Evolutionary conservation across 2,329 filamentous ascomycete genomes (phyloP).

Genomic region (Teratosphaeria nubilosa): DNA sequence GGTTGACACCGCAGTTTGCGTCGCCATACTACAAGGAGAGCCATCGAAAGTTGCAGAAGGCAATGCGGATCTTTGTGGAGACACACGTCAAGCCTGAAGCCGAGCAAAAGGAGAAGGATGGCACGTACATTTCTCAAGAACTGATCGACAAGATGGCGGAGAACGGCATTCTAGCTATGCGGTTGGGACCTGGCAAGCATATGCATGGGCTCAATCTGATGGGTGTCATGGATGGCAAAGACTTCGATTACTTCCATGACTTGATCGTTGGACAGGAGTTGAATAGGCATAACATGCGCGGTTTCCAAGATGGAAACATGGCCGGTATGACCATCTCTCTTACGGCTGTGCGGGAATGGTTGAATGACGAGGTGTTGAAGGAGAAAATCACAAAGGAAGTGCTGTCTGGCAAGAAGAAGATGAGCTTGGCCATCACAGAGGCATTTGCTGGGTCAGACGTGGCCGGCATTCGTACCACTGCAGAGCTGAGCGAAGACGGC

Average conservation of each 20-base stretch:
- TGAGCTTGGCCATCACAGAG: slow-evolving; percentile 79
- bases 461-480: slow-evolving; percentile 67
- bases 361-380: slow-evolving; percentile 56
- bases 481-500: slow-evolving; percentile 63
- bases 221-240: slow-evolving; percentile 62
- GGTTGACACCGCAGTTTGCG: slow-evolving; percentile 68
- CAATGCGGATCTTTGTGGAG: slow-evolving; percentile 64
- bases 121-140: slow-evolving; percentile 57
- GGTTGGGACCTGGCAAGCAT: slow-evolving; percentile 73
- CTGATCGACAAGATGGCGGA: slow-evolving; percentile 72
- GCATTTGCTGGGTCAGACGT: slow-evolving; percentile 81
- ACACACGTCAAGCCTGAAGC: slow-evolving; percentile 63
- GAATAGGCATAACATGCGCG: slow-evolving; percentile 60
- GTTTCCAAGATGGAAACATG: slow-evolving; percentile 81
- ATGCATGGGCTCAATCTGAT: slow-evolving; percentile 59
- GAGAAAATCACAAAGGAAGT: slow-evolving; percentile 60
- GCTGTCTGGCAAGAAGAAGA: slow-evolving; percentile 73
- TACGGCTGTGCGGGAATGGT: slow-evolving; percentile 71
- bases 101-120: slow-evolving; percentile 62
- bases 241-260: slow-evolving; percentile 84
- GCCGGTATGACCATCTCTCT: slow-evolving; percentile 76
- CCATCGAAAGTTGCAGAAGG: slow-evolving; percentile 58
- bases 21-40: slow-evolving; percentile 72
- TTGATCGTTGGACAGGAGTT: slow-evolving; percentile 67
- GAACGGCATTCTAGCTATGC: slow-evolving; percentile 67